phyloP scores from a whole-genome alignment of 306 rosid genomes.

The Quercus ilex region DNA sequence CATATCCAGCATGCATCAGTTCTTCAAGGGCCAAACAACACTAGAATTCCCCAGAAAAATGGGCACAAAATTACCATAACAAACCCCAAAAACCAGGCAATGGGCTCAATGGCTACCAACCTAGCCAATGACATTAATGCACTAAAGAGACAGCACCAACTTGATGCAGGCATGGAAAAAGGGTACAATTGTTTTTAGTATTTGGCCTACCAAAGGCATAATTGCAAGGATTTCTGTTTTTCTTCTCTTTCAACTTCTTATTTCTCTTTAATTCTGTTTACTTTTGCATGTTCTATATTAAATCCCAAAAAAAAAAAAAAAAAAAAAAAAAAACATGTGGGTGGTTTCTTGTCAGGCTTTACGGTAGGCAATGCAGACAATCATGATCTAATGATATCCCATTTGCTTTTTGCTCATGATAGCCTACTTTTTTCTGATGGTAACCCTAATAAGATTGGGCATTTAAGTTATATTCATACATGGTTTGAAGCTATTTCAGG shows the following conservation, averaged over 20 bases:
- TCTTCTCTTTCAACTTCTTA: background rate
- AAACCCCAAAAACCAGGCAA: background rate
- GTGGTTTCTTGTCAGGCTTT: too few species aligned
- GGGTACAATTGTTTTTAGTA: background rate
- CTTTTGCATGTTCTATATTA: background rate
- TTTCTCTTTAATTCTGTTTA: background rate
- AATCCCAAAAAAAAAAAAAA: background rate
- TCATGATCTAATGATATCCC: too few species aligned
- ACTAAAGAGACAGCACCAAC: background rate
- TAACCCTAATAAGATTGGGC: too few species aligned
- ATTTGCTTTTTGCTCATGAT: too few species aligned
- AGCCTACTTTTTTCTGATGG: too few species aligned
- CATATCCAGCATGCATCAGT: background rate
- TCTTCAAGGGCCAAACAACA: background rate
- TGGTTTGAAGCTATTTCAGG: too few species aligned
- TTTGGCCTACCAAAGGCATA: background rate
- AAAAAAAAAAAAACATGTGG: too few species aligned
- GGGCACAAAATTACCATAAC: background rate
- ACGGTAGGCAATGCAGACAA: too few species aligned
- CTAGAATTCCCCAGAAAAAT: background rate
- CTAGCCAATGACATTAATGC: background rate
- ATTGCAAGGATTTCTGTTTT: background rate
- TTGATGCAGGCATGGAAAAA: background rate
- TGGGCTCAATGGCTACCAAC: background rate
- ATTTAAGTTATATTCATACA: too few species aligned